Evolutionary conservation across 768 basidiomycete species (phyloP).

Genomic region (Mycena olivaceomarginata): DNA sequence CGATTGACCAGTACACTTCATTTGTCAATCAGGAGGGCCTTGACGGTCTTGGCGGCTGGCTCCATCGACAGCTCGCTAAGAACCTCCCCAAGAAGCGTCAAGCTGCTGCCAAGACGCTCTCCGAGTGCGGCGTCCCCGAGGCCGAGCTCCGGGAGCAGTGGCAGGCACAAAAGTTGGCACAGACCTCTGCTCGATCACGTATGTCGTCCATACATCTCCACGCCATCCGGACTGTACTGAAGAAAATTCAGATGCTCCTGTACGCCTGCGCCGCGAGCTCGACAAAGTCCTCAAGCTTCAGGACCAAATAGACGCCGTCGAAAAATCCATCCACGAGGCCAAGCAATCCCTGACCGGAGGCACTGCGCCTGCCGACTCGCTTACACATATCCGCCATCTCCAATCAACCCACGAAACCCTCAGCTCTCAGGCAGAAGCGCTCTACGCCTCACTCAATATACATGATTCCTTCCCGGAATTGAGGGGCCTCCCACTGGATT

Average conservation of each 20-base stretch:
- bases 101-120: background rate
- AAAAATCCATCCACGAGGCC: constrained; percentile 47
- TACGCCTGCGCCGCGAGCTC: constrained; percentile 55
- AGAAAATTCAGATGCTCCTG: constrained; percentile 56
- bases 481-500: constrained; percentile 49
- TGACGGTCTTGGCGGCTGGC: background rate
- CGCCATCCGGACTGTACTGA: too few species aligned
- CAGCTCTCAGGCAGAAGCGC: constrained; percentile 53
- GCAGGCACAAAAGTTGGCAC: background rate
- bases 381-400: constrained; percentile 43
- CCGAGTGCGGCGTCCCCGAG: background rate
- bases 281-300: constrained; percentile 55
- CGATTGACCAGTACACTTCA: background rate
- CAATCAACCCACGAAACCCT: constrained; percentile 47
- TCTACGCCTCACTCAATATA: constrained; percentile 60
- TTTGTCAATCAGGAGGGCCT: background rate
- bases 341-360: too few species aligned
- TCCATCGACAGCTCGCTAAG: background rate
- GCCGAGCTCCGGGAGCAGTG: background rate
- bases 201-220: too few species aligned
- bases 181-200: background rate
- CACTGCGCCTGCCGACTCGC: too few species aligned
- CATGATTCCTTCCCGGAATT: constrained; percentile 57
- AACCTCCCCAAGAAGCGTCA: background rate
- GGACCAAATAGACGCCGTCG: constrained; percentile 49